phyloP scores from a whole-genome alignment of 2,329 filamentous ascomycete genomes.

The Fusarium brevicatenulatum region DNA sequence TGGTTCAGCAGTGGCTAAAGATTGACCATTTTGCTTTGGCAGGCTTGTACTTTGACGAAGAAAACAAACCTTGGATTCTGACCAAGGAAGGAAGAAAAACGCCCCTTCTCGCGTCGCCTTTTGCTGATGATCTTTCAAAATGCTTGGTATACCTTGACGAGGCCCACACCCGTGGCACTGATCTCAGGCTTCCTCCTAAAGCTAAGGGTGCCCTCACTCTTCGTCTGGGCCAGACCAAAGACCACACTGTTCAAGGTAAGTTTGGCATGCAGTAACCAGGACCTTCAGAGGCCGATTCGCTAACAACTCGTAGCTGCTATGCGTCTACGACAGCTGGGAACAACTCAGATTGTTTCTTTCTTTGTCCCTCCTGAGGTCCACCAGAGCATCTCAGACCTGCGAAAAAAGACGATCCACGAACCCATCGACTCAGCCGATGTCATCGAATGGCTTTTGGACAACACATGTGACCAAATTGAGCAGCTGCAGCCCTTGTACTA shows the following conservation, averaged over 20 bases:
- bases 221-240: constrained; percentile 67
- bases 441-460: constrained; percentile 67
- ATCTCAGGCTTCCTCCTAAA: constrained; percentile 62
- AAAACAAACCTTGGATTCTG: constrained; percentile 35
- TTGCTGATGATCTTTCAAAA: constrained; percentile 30
- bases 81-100: constrained; percentile 28
- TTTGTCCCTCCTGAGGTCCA: constrained; percentile 69
- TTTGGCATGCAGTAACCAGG: too few relatives aligned
- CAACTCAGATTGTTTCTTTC: constrained; percentile 64
- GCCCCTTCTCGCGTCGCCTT: constrained; percentile 35
- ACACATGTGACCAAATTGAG: constrained; percentile 69
- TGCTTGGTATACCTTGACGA: constrained; percentile 68
- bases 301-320: constrained; percentile 62
- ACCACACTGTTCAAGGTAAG: constrained; percentile 62
- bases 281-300: background rate
- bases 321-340: constrained; percentile 66
- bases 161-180: constrained; percentile 57
- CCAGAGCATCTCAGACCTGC: constrained; percentile 66
- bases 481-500: constrained; percentile 68
- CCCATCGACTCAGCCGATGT: constrained; percentile 38
- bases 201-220: constrained; percentile 65
- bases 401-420: constrained; percentile 36
- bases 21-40: constrained; percentile 56
- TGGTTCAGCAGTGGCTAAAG: constrained; percentile 63
- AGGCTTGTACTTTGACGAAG: constrained; percentile 62